Evolutionary conservation across 2,329 filamentous ascomycete species (phyloP).

Genomic region (Pseudogymnoascus sp.): DNA sequence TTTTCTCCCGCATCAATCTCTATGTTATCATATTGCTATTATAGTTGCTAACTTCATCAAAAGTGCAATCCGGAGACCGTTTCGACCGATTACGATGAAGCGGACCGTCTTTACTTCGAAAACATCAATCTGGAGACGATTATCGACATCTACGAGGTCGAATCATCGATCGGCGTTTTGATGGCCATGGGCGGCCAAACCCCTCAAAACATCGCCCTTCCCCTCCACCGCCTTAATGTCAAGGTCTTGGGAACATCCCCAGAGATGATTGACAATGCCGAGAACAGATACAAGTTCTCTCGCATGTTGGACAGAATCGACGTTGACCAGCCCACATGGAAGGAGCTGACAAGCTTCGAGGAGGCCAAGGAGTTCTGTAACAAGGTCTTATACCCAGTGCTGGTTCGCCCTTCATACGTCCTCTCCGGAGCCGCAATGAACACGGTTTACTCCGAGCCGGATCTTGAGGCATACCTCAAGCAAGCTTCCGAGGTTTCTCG

Average conservation of each 20-base stretch:
- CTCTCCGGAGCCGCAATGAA: constrained; percentile 98
- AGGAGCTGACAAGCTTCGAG: constrained; percentile 89
- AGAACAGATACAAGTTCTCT: constrained; percentile 98
- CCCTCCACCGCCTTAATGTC: constrained; percentile 79
- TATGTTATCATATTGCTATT: constrained; percentile 13
- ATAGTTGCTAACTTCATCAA: constrained; percentile 12
- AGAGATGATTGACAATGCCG: constrained; percentile 96
- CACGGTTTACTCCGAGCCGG: constrained; percentile 93
- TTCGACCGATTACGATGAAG: constrained; percentile 86
- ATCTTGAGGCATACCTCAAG: constrained; percentile 78
- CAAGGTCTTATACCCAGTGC: constrained; percentile 82
- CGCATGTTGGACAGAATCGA: constrained; percentile 92
- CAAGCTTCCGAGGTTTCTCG: constrained; percentile 90
- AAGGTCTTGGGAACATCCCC: constrained; percentile 93
- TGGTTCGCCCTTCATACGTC: constrained; percentile 94
- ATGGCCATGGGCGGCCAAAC: constrained; percentile 97
- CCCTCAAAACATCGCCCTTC: constrained; percentile 93
- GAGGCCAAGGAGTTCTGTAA: constrained; percentile 84
- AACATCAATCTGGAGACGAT: constrained; percentile 87
- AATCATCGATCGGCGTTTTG: constrained; percentile 75
- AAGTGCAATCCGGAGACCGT: constrained; percentile 82
- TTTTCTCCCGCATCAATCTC: not conserved
- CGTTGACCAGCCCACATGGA: constrained; percentile 97
- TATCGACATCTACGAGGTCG: constrained; percentile 86
- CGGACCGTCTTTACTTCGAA: constrained; percentile 92